phyloP scores from a whole-genome alignment of 1,284 basidiomycete genomes.

The Wallemia ichthyophaga region DNA sequence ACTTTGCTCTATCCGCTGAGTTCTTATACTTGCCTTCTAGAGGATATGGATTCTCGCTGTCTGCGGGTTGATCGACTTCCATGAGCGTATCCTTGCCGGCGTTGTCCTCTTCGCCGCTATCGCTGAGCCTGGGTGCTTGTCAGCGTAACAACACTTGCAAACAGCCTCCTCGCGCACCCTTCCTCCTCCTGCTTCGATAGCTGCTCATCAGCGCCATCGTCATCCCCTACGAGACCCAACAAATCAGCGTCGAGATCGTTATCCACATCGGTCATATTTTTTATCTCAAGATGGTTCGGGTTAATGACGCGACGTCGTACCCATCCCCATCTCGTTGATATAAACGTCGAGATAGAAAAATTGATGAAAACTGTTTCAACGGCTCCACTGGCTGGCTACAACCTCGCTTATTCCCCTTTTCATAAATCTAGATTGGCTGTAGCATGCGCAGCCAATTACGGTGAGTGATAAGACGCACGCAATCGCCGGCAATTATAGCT shows the following conservation, averaged over 20 bases:
- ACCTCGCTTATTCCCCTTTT: constrained; percentile 72
- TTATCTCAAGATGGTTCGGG: background rate
- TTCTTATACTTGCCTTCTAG: constrained; percentile 67
- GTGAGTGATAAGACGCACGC: background rate
- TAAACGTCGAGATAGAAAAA: no score
- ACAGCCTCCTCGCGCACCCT: no score
- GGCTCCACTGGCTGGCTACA: constrained; percentile 63
- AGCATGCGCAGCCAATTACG: constrained; percentile 76
- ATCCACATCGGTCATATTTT: constrained; percentile 1
- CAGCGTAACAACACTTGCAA: no score
- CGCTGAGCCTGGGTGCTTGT: constrained; percentile 2
- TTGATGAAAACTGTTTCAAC: constrained; percentile 16
- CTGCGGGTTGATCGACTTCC: constrained; percentile 3
- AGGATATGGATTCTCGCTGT: constrained; percentile 38
- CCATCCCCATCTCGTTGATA: no score
- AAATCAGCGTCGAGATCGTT: constrained; percentile 17
- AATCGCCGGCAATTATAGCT: background rate
- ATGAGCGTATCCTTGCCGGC: constrained; percentile 4
- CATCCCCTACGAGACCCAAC: constrained; percentile 17
- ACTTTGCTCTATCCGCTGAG: constrained; percentile 50
- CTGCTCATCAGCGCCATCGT: constrained; percentile 2
- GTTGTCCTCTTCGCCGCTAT: constrained; percentile 2
- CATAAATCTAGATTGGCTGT: constrained; percentile 50
- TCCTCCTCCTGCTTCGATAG: constrained; percentile 1
- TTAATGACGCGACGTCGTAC: background rate